Evolutionary conservation across 2,329 filamentous ascomycete species (phyloP), one percentile per base, ranked within the genome.

Genomic region (Aspergillus sp.): DNA sequence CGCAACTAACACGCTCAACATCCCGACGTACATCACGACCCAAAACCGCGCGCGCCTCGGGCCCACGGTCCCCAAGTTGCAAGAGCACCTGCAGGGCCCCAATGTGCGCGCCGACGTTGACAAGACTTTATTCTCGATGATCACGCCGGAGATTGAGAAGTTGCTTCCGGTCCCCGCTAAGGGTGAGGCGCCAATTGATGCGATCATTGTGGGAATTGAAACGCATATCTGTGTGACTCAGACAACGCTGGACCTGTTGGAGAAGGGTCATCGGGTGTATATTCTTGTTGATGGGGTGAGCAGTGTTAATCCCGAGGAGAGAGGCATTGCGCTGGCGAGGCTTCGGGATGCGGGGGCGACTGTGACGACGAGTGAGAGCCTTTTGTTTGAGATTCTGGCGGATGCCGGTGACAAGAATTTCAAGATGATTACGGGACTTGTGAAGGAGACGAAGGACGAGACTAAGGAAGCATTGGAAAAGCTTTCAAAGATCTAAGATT

Each of bases 171-270:
- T 63, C 41, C 45, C 64, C 3, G 52, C 69, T 67, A 75, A 60
- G 71, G 76, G 61, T 35, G 66, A 46, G 66, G 11, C 74, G 1
- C 70, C 70, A 1, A 77, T 84, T 21, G 83, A 88, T 66, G 83
- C 91, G 53, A 88, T 90, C 55, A 86, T 98, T 62, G 88, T 96
- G 15, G 93, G 93, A 39, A 96, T 98, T 71, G 93, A 98, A 77
- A 85, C 86, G 41, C 93, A 98, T 77, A 95, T 98, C 72, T 98
- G 93, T 80, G 87, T 98, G 31, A 93, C 91, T 60, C 93, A 98
- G 81, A 97, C 93, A 43, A 86, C 90, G 15, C 81, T 97, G 43
- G 93, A 97, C 77, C 78, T 96, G 49, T 78, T 95, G 44, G 79
- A 80, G 21, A 82, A 82, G 1, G 92, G 92, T 1, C 90, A 96